Base-by-base conservation (phyloP, 164 flowering plant genomes). In the Protea cynaroides region DNA sequence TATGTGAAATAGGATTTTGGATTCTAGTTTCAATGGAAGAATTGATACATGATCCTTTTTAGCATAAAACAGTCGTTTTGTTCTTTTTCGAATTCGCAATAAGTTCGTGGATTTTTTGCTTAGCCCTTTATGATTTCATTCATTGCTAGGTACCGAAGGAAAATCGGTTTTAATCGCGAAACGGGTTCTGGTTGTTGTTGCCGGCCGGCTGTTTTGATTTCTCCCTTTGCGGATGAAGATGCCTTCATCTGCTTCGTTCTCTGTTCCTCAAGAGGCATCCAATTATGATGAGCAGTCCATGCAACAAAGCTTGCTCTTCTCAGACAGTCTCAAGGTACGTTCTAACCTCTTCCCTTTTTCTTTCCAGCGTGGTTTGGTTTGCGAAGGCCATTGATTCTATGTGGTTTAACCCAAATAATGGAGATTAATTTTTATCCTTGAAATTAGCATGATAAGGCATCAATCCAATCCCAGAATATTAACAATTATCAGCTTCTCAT, bases 291-390 rank as follows among this genome's bases (percentile, higher is more conserved):
- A 89, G 74, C 59, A 77, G 62, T 84, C 89, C 59, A 87, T 90
- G 98, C 85, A 85, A 62, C 89, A 89, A 75, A 87, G 88, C 76
- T 75, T 89, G 81, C 78, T 87, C 25, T 89, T 94, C 78, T 81
- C 88, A 46, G 95, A 94, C 69, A 89, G 95, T 82, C 88, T 90
- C 65, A 82, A 86, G 97, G 97, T 89, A 76, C 25, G 14, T 12
- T 40, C 9, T 40, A 9, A 9, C 1, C 46, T 40, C 46, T 40
- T 40, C 46, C 34, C 34, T 29, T 29, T 29, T 29, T 29, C 34
- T 29, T 5, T 29, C 34, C 34, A 29, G 34, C 34, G 2, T 29
- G 34, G 2, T 29, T 29, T 29, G 34, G 34, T 29, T 29, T 29
- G n/a, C n/a, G n/a, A n/a, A n/a, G n/a, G n/a, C n/a, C n/a, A n/a